These are phyloP conservation scores for Chlorella vulgaris DNA, from an alignment of 139 green algal species.

Conservation along the genomic window DNA sequence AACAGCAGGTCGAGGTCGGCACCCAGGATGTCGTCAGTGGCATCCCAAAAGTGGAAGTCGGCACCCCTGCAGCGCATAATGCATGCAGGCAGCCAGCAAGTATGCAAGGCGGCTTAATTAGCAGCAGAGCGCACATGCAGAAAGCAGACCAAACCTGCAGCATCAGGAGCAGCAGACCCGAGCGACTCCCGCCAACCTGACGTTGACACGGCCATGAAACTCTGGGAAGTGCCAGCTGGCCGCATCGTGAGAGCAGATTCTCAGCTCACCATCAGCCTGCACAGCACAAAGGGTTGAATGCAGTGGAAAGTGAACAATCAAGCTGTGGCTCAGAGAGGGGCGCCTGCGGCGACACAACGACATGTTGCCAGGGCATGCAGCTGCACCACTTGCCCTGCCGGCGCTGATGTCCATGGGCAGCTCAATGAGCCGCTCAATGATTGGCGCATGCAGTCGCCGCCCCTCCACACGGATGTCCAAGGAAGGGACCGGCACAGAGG, in stretches of 20 bases:
- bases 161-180: not conserved
- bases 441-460: constrained; percentile 72
- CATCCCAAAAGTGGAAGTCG: constrained; percentile 95
- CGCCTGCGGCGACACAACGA: too few species aligned
- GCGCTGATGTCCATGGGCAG: constrained; percentile 90
- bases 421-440: constrained; percentile 87
- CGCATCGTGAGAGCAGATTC: constrained; percentile 55
- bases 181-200: too few species aligned
- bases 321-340: too few species aligned
- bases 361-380: not conserved
- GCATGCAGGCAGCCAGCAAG: too few species aligned
- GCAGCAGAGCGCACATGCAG: too few species aligned
- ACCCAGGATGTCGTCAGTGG: constrained; percentile 83
- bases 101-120: too few species aligned
- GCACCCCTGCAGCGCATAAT: constrained; percentile 31
- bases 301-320: too few species aligned
- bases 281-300: not conserved
- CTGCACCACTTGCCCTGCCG: constrained; percentile 52
- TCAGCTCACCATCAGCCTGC: constrained; percentile 73
- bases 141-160: not conserved
- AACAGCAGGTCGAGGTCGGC: constrained; percentile 89
- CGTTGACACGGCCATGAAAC: constrained; percentile 65
- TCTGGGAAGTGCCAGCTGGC: constrained; percentile 81
- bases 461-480: constrained; percentile 53
- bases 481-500: not conserved